Conservation (phyloP, 1,284 basidiomycete species). For the Naganishia sp. region DNA sequence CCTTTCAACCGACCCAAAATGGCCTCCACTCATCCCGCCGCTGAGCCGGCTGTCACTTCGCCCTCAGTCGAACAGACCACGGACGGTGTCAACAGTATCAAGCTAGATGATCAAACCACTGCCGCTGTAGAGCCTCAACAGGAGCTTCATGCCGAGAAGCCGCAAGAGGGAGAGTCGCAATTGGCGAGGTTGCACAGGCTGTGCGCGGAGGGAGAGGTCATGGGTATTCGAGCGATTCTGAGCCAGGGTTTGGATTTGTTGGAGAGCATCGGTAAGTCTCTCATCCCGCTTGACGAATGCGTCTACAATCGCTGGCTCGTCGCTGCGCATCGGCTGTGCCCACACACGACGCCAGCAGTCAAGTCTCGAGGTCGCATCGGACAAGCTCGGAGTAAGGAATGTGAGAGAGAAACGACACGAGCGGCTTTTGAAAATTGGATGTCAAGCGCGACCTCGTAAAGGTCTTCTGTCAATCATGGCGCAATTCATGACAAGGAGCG, state of each 20-base stretch:
- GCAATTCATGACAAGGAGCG: too few relatives aligned
- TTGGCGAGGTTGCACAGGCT: constrained; percentile 40
- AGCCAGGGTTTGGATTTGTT: constrained; percentile 43
- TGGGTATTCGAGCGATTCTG: constrained; percentile 44
- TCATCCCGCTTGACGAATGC: constrained; percentile 8
- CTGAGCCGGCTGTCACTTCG: neutral
- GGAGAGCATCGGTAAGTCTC: constrained; percentile 48
- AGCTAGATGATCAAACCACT: constrained; percentile 6
- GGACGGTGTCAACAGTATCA: constrained; percentile 8
- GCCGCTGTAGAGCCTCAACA: neutral
- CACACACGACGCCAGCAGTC: neutral
- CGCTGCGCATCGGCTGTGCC: constrained; percentile 8
- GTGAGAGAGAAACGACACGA: too few relatives aligned
- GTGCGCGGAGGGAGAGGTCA: constrained; percentile 47
- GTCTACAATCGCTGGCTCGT: neutral
- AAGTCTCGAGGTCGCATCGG: neutral
- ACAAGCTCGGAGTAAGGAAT: neutral
- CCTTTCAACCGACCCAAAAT: constrained; percentile 3
- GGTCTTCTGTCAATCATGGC: too few relatives aligned
- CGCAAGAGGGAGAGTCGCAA: constrained; percentile 21
- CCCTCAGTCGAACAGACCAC: constrained; percentile 1
- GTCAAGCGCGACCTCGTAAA: too few relatives aligned
- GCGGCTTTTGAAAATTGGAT: too few relatives aligned
- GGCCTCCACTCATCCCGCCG: constrained; percentile 13
- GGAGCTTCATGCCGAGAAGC: constrained; percentile 1